Evolutionary conservation across 495 filamentous ascomycete species (phyloP).

Genomic region (Podospora pseudopauciseta): DNA sequence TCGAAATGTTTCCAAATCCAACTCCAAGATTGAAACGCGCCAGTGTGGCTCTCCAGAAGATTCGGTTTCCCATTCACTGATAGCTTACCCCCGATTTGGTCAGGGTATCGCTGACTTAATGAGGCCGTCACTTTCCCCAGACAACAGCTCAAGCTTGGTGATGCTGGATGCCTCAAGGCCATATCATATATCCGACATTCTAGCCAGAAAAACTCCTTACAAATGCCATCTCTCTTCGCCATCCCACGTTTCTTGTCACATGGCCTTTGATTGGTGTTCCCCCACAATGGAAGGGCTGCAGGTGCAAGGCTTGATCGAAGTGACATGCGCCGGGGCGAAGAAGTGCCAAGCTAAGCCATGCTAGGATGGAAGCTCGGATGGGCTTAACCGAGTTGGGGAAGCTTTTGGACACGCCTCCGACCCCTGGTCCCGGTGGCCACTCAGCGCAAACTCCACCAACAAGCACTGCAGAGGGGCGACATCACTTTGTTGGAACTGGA

Average conservation of each 20-base stretch:
- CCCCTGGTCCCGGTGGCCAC: constrained; percentile 12
- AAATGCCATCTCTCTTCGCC: not conserved
- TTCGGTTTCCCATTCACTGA: not conserved
- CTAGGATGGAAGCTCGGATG: not conserved
- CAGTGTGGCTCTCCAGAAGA: constrained; percentile 3
- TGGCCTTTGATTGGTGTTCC: constrained; percentile 24
- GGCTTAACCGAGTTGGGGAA: constrained; percentile 21
- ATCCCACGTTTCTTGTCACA: not conserved
- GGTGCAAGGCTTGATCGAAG: constrained; percentile 1
- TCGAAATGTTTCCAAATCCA: constrained; percentile 1
- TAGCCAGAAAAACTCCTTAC: not conserved
- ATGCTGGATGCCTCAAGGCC: not conserved
- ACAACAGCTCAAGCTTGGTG: not conserved
- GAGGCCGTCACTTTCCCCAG: not conserved
- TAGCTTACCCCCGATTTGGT: not conserved
- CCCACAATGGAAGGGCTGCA: constrained; percentile 13
- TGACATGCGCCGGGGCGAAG: constrained; percentile 18
- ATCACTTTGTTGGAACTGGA: constrained; percentile 29
- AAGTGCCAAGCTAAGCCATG: constrained; percentile 1
- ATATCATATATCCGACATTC: not conserved
- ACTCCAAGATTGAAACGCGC: constrained; percentile 3
- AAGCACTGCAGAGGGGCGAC: constrained; percentile 20
- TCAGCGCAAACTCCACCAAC: constrained; percentile 17
- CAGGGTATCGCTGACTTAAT: not conserved
- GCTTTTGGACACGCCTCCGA: not conserved